Evolutionary conservation across 2,329 filamentous ascomycete species (phyloP).

Genomic region (Trichoderma lentiforme): DNA sequence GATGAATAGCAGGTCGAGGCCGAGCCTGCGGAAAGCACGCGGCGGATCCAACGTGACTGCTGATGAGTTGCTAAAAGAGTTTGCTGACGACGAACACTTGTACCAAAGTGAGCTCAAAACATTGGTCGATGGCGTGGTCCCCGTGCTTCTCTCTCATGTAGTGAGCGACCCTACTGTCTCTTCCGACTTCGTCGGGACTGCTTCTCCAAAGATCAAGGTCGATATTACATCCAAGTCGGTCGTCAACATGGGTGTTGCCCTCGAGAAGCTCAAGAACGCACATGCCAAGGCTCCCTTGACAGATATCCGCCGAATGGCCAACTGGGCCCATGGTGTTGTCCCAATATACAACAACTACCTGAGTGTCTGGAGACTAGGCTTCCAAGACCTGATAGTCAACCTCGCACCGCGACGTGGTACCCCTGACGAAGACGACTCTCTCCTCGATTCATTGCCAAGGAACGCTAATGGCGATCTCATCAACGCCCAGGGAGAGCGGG

Average conservation of each 20-base stretch:
- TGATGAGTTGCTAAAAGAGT: slow-evolving; percentile 73
- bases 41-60: slow-evolving; percentile 66
- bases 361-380: slow-evolving; percentile 84
- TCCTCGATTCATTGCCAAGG: slow-evolving; percentile 56
- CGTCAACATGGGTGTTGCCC: slow-evolving; percentile 85
- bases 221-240: slow-evolving; percentile 77
- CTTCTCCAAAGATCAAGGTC: slow-evolving; percentile 48
- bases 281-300: slow-evolving; percentile 78
- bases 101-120: slow-evolving; percentile 91
- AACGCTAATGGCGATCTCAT: slow-evolving; percentile 65
- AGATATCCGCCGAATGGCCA: slow-evolving; percentile 67
- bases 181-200: slow-evolving; percentile 64
- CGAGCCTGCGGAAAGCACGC: slow-evolving; percentile 72
- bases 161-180: slow-evolving; percentile 62
- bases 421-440: slow-evolving; percentile 57
- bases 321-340: slow-evolving; percentile 76
- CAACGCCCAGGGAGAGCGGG: slow-evolving; percentile 77
- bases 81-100: slow-evolving; percentile 77
- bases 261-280: slow-evolving; percentile 77
- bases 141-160: slow-evolving; percentile 82
- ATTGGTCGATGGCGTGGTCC: slow-evolving; percentile 90
- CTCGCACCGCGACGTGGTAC: slow-evolving; percentile 64
- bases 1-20: slow-evolving; percentile 69
- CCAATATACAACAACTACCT: slow-evolving; percentile 83
- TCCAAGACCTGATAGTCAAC: slow-evolving; percentile 92